phyloP scores from a whole-genome alignment of 2,329 filamentous ascomycete species.

The Parasarocladium wereldwijsianum region DNA sequence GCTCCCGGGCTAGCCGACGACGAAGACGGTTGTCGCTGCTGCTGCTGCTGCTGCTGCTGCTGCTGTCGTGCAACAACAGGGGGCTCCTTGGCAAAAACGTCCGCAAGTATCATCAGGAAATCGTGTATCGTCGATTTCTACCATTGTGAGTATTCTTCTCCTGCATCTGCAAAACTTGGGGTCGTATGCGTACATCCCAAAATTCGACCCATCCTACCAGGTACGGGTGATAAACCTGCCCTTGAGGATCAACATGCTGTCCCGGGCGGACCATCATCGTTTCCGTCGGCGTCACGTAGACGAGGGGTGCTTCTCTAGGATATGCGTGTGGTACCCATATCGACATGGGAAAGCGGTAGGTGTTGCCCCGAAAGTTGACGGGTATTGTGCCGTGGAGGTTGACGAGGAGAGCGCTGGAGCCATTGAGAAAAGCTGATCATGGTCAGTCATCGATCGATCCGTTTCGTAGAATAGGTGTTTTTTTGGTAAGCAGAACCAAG shows the following conservation, averaged over 20 bases:
- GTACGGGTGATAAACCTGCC: conserved; percentile 91
- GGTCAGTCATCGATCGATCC: conserved; percentile 5
- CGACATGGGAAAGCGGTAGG: conserved; percentile 81
- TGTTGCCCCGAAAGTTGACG: conserved; percentile 77
- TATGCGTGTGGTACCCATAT: conserved; percentile 91
- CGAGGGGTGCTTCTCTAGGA: conserved; percentile 69
- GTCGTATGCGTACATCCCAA: conserved; percentile 61
- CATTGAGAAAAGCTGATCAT: conserved; percentile 70
- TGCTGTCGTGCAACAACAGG: conserved; percentile 67
- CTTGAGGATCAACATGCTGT: conserved; percentile 88
- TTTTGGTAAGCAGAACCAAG: neutral
- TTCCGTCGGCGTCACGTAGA: conserved; percentile 77
- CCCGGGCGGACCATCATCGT: conserved; percentile 83
- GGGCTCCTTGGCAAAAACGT: conserved; percentile 88
- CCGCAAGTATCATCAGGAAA: conserved; percentile 66
- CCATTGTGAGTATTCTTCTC: neutral
- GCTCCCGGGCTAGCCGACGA: too few species aligned
- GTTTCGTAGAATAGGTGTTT: neutral
- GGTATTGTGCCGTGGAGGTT: conserved; percentile 79
- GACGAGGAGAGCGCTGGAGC: conserved; percentile 71
- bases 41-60: conserved; percentile 22
- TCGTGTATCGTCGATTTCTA: conserved; percentile 74
- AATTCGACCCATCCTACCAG: conserved; percentile 77
- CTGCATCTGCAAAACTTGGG: neutral
- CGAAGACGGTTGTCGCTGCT: conserved; percentile 6